phyloP scores from a whole-genome alignment of 2,329 filamentous ascomycete genomes.

The Colletotrichum karsti region DNA sequence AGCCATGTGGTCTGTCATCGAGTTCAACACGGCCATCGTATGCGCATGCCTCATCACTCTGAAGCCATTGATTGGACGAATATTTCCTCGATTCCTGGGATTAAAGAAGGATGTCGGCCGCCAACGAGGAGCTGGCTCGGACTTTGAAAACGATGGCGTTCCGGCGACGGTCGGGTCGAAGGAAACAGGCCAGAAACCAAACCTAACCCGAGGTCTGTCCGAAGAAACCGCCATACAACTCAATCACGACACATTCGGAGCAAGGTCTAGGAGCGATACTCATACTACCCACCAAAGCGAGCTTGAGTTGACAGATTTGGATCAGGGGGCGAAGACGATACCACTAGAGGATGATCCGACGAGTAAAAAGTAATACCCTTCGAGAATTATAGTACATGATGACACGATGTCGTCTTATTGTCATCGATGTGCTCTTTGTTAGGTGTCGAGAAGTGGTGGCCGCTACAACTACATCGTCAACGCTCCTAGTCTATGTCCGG shows the following conservation, averaged over 20 bases:
- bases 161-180: background rate
- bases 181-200: background rate
- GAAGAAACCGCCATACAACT: background rate
- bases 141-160: background rate
- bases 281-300: background rate
- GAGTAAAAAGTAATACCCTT: background rate
- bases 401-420: too few species aligned
- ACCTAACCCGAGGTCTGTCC: background rate
- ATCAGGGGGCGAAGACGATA: background rate
- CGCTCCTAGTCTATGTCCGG: too few species aligned
- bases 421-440: too few species aligned
- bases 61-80: constrained; percentile 33
- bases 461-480: too few species aligned
- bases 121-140: background rate
- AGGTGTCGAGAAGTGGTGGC: too few species aligned
- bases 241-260: constrained; percentile 5
- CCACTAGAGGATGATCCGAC: background rate
- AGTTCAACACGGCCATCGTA: constrained; percentile 37
- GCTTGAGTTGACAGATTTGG: background rate
- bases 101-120: background rate
- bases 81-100: constrained; percentile 36
- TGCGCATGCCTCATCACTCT: constrained; percentile 38
- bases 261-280: background rate
- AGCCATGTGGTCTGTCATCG: constrained; percentile 36
- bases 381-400: too few species aligned